Conservation (phyloP, 1,284 basidiomycete species). For the Pisolithus thermaeus region DNA sequence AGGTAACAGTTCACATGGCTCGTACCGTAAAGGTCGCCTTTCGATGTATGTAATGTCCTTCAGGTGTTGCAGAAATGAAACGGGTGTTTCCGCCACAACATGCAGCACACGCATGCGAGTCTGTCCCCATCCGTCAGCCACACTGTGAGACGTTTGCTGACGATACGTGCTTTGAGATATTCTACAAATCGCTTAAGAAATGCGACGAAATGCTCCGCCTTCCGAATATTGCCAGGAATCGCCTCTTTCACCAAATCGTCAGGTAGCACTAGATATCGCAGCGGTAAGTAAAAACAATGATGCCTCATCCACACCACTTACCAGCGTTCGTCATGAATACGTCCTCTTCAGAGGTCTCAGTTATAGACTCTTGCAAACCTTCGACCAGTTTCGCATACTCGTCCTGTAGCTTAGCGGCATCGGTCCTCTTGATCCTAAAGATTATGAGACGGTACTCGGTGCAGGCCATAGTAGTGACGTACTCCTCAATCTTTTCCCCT, state of each 20-base stretch:
- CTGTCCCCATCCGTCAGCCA: slow-evolving; percentile 35
- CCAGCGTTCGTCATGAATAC: slow-evolving; percentile 88
- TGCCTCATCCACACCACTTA: slow-evolving; percentile 24
- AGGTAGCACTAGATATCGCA: slow-evolving; percentile 63
- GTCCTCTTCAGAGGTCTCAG: slow-evolving; percentile 66
- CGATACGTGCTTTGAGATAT: slow-evolving; percentile 79
- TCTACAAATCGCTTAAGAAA: slow-evolving; percentile 98
- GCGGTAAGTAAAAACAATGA: background rate
- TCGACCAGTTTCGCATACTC: slow-evolving; percentile 97
- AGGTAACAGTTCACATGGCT: slow-evolving; percentile 3
- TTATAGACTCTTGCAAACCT: slow-evolving; percentile 78
- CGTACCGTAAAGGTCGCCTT: slow-evolving; percentile 84
- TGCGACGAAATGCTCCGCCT: slow-evolving; percentile 98
- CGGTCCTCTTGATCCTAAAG: slow-evolving; percentile 84
- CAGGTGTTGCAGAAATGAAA: slow-evolving; percentile 97
- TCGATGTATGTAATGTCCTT: slow-evolving; percentile 99
- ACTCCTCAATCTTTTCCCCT: slow-evolving; percentile 93
- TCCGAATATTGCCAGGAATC: slow-evolving; percentile 95
- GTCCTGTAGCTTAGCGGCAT: slow-evolving; percentile 92
- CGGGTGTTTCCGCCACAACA: slow-evolving; percentile 98
- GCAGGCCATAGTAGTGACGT: slow-evolving; percentile 21
- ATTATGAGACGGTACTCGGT: slow-evolving; percentile 7
- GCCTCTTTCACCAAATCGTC: slow-evolving; percentile 95
- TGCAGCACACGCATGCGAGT: slow-evolving; percentile 98
- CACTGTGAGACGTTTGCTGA: slow-evolving; percentile 2